These are phyloP conservation scores for Leccinum pellstonianum DNA, from an alignment of 768 basidiomycete genomes.

Conservation along the genomic window DNA sequence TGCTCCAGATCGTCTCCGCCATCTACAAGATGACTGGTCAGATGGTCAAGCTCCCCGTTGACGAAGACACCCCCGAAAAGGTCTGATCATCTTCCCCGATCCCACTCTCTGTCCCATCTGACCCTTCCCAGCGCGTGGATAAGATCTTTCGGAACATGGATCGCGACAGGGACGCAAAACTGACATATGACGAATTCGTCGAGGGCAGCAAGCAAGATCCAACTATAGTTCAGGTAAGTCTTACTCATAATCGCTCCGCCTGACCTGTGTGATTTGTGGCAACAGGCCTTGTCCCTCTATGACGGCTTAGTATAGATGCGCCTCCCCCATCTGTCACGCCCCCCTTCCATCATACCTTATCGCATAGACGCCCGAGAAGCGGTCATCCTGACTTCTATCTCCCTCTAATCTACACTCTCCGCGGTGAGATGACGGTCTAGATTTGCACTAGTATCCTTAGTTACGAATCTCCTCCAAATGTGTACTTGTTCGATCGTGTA, in stretches of 20 bases:
- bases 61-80: conserved; percentile 99
- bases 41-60: conserved; percentile 97
- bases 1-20: conserved; percentile 95
- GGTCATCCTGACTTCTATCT: conserved; percentile 24
- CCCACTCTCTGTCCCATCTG: conserved; percentile 10
- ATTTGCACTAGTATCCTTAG: conserved; percentile 7
- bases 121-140: conserved; percentile 76
- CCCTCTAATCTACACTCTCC: conserved; percentile 25
- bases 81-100: conserved; percentile 36
- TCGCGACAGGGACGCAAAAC: conserved; percentile 85
- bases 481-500: conserved; percentile 30
- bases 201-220: conserved; percentile 99
- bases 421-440: conserved; percentile 14
- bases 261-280: conserved; percentile 17
- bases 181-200: conserved; percentile 96
- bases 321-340: not conserved
- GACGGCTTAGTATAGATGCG: conserved; percentile 82
- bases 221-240: conserved; percentile 90
- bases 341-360: conserved; percentile 21
- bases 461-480: conserved; percentile 17
- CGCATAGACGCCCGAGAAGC: conserved; percentile 23
- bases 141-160: conserved; percentile 99
- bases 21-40: conserved; percentile 99
- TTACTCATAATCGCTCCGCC: conserved; percentile 13
- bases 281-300: conserved; percentile 88